Base-by-base conservation (phyloP, 2,329 filamentous ascomycete species). In the Pseudonectria foliicola region DNA sequence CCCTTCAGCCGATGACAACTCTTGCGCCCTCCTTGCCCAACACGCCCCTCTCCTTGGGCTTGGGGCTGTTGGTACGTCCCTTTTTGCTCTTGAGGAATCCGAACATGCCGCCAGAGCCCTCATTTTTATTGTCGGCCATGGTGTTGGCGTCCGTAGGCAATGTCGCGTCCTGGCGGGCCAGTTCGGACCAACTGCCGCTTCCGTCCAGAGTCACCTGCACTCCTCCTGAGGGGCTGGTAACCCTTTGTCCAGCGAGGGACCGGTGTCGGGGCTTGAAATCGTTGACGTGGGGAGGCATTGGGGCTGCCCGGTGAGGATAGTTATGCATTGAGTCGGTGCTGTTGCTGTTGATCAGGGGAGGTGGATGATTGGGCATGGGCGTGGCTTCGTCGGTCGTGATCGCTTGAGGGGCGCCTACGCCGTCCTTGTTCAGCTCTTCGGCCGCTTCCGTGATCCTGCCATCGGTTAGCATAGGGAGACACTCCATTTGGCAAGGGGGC, bases 11-110 rank as follows among this genome's bases (percentile, higher is more conserved):
- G 54, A 90, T 82, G 37, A 90, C 75, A 45, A 87, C 81, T 56
- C 92, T 74, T 10, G 92, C 89, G 12, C 92, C 92, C 59, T 96
- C 89, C 57, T 96, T 96, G 38, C 92, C 92, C 39, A 98, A 57
- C 7, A 98, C 89, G 39, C 92, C 92, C 36, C 87, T 77, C 64
- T 96, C 89, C 59, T 87, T 90, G 16, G 89, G 89, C 65, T 95
- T 95, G 2, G 92, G 92, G 57, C 88, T 95, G 60, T 88, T 80
- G 36, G 88, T 87, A 44, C 89, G 73, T 18, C 89, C 87, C 67
- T 86, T 95, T 66, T 94, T 95, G 53, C 89, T 74, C 45, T 77
- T 85, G 41, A 96, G 69, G 59, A 98, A 93, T 2, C 87, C 85
- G 46, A 96, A 82, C 73, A 95, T 90, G 34, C 89, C 86, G 13